Evolutionary conservation across 2,329 filamentous ascomycete species (phyloP), one percentile per base, ranked within the genome.

Genomic region (Botrytis byssoidea): DNA sequence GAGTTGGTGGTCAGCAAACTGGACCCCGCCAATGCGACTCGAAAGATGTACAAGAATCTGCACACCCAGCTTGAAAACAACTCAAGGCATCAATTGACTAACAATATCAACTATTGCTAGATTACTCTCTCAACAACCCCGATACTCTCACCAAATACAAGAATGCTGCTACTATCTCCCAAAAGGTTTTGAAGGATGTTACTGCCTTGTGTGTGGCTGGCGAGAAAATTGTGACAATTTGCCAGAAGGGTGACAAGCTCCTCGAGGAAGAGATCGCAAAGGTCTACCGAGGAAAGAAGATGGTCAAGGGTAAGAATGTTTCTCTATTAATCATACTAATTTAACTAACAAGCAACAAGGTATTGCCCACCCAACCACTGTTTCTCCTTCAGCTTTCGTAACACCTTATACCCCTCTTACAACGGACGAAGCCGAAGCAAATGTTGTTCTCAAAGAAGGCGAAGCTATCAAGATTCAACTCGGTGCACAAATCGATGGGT

Each of bases 61-160:
- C 74, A 64, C 51, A 22, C 32, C 32, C 59, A 59, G 5, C 29
- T 48, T 2, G 40, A 48, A 40, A 60, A 10, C 18, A 46, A 7
- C 35, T 9, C 29, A 20, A 29, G 48, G 4, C 29, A 42, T 22
- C 32, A 20, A 57, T 29, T 25, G 25, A 40, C 71, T 73, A 48
- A 73, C 20, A 3, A 25, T 35, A 10, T 29, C n/a, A 4, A 66
- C 6, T 10, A 9, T 9, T 14, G 67, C 22, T 70, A 97, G 93
- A 97, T 83, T 95, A 97, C 86, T 89, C 93, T 79, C 90, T 98
- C 84, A 93, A 91, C 84, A 96, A 97, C 87, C 93, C 93, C 76
- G 93, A 97, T 83, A 98, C 94, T 81, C 89, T 99, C 80, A 98
- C 96, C 85, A 99, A 98, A 89, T 98, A 98, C 89, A 98, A 97